Conservation (phyloP, 177 flowering plant genomes). For the Vitis hybrid region DNA sequence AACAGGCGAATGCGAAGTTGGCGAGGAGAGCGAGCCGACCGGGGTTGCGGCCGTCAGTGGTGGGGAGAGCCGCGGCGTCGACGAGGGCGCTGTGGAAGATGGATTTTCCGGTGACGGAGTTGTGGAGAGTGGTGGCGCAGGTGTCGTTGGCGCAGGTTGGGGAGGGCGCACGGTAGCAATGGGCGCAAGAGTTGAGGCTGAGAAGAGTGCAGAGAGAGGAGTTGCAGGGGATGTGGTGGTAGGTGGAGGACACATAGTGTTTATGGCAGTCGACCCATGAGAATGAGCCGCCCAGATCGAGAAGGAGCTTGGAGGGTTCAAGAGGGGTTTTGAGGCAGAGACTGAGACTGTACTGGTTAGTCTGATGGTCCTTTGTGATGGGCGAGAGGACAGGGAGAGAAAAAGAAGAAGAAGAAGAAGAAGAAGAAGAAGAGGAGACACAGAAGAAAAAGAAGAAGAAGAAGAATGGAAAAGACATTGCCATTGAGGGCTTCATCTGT, state of each 20-base stretch:
- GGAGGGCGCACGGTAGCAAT: constrained; percentile 12
- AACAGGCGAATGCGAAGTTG: constrained; percentile 30
- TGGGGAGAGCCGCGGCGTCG: constrained; percentile 24
- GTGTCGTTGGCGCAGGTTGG: constrained; percentile 30
- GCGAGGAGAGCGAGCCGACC: constrained; percentile 19
- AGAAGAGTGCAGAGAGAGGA: constrained; percentile 22
- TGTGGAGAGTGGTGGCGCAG: constrained; percentile 23
- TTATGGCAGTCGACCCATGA: constrained; percentile 26
- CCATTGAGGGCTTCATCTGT: background rate
- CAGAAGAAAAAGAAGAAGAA: background rate
- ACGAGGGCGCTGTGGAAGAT: constrained; percentile 6
- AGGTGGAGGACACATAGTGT: constrained; percentile 20
- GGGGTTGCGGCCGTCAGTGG: constrained; percentile 24
- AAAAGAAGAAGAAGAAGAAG: background rate
- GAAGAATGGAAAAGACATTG: background rate
- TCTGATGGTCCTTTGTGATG: constrained; percentile 22
- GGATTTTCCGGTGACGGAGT: constrained; percentile 17
- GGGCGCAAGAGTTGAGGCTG: constrained; percentile 16
- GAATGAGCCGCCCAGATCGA: constrained; percentile 34
- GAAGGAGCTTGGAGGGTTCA: constrained; percentile 19
- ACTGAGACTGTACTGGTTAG: constrained; percentile 18
- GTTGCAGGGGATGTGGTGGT: constrained; percentile 26
- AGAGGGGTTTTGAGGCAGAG: constrained; percentile 30
- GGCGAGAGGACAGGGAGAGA: constrained; percentile 19
- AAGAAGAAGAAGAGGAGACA: background rate